phyloP scores from a whole-genome alignment of 495 filamentous ascomycete species.

The Xylaria flabelliformis region DNA sequence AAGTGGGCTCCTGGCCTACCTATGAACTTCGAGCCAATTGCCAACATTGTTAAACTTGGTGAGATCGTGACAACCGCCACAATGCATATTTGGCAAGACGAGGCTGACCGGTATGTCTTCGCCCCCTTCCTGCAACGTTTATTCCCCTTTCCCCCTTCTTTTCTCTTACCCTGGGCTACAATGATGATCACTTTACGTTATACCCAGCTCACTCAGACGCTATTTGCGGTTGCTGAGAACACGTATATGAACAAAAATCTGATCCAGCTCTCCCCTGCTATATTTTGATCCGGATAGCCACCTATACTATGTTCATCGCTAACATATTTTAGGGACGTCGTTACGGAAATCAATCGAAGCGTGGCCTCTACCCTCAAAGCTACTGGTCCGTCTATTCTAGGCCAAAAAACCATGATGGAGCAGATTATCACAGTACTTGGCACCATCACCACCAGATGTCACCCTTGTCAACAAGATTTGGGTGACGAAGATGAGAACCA shows the following conservation, averaged over 20 bases:
- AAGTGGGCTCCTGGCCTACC: constrained; percentile 93
- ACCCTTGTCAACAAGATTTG: constrained; percentile 91
- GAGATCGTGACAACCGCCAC: constrained; percentile 86
- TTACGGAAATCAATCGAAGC: constrained; percentile 95
- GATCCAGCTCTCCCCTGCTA: constrained; percentile 35
- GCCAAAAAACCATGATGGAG: constrained; percentile 64
- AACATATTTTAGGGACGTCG: constrained; percentile 69
- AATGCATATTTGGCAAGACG: constrained; percentile 82
- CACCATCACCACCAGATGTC: constrained; percentile 83
- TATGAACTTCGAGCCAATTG: constrained; percentile 74
- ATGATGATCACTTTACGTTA: constrained; percentile 93
- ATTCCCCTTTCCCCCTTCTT: constrained; percentile 22
- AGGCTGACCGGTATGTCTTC: constrained; percentile 81
- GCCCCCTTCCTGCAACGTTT: constrained; percentile 15
- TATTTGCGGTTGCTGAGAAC: constrained; percentile 87
- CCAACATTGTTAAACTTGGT: constrained; percentile 83
- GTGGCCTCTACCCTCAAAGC: constrained; percentile 91
- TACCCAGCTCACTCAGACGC: constrained; percentile 99
- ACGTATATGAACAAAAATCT: constrained; percentile 68
- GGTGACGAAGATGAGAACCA: constrained; percentile 76
- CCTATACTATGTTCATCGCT: constrained; percentile 40
- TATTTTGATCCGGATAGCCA: constrained; percentile 21
- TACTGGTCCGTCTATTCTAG: constrained; percentile 85
- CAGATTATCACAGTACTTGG: constrained; percentile 67
- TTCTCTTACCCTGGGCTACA: constrained; percentile 32